Base-by-base conservation (phyloP, 495 filamentous ascomycete genomes). In the Aspergillus ostianus region DNA sequence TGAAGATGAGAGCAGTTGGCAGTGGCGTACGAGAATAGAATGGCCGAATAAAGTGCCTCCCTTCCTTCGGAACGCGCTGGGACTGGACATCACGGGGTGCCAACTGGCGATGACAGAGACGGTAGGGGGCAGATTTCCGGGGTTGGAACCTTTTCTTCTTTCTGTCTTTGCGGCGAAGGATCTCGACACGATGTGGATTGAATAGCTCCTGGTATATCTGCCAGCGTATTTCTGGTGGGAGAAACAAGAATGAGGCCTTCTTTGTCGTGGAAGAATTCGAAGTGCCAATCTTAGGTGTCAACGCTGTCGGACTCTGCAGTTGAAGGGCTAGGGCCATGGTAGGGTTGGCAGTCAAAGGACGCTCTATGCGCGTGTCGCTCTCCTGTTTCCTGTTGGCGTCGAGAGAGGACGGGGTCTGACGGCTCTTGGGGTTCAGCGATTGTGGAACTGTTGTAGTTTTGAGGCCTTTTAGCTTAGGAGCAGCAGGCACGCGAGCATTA, bases 171-270 rank as follows among this genome's bases (percentile, higher is more conserved):
- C 4, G 21, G 3, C 61, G 60, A 21, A 58, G 0, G 13, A 68
- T 61, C 21, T 63, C 51, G 15, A 63, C 57, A 8, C 57, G 54
- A 29, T 55, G 48, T 10, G 46, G 29, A 13, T 36, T 27, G 23
- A 66, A 66, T 10, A 68, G 52, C n/a, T 61, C 46, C 5, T 56
- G 46, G 18, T 66, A 65, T 26, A 65, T 62, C n/a, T 61, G 52
- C 47, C 44, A 56, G 2, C 64, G 57, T 6, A 67, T 47, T 18
- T 64, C 61, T 2, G 51, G n/a, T 3, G 64, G 64, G 18, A 67
- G 61, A 30, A 45, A 8, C 59, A 62, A 44, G 46, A 55, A 44
- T 18, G 54, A 20, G 15, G n/a, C 44, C 18, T 48, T 56, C 8
- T 7, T 7, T 2, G 46, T 21, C 15, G 46, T 4, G 23, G 23